Base-by-base conservation (phyloP, 306 rosid genomes). In the Ceratonia siliqua region DNA sequence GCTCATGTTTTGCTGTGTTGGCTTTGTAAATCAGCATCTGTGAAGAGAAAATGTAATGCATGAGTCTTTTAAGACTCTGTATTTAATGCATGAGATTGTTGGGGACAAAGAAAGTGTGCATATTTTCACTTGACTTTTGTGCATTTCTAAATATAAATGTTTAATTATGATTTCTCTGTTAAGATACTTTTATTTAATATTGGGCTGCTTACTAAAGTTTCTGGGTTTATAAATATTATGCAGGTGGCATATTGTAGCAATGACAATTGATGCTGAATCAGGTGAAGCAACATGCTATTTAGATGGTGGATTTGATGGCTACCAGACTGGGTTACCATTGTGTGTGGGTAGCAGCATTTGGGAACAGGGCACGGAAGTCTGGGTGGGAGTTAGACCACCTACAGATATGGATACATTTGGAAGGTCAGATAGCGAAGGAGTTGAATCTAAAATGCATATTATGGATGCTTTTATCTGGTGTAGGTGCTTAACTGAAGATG, bases 391-490 rank as follows among this genome's bases (percentile, higher is more conserved):
- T 77, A 86, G 99, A 78, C 98, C 99, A 45, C 99, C 99, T 55
- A 89, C 87, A 21, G 99, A 95, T 78, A 72, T 95, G 72, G 99
- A 95, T 75, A 96, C 97, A 53, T 95, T 95, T 85, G 98, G 99
- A 64, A 86, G 99, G 86, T 95, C 99, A 48, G 99, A 95, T 65
- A 95, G 99, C 75, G 99, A 95, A 87, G 99, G 99, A 79, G 96
- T 91, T 18, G 99, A 95, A 78, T 95, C 94, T 71, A 95, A 95
- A 90, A 92, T 95, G 99, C 98, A 95, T 82, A 83, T 95, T 42
- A 95, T 95, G 99, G 99, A 95, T 81, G 94, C 87, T 70, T 95
- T 95, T 78, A 83, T 95, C 28, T 95, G 99, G 99, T 98, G 98
- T 77, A 87, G 97, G 85, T 87, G 96, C 88, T 89, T 95, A 79